Evolutionary conservation across 179 eudicot genomes (phyloP).

Genomic region (Amaranthus tricolor): DNA sequence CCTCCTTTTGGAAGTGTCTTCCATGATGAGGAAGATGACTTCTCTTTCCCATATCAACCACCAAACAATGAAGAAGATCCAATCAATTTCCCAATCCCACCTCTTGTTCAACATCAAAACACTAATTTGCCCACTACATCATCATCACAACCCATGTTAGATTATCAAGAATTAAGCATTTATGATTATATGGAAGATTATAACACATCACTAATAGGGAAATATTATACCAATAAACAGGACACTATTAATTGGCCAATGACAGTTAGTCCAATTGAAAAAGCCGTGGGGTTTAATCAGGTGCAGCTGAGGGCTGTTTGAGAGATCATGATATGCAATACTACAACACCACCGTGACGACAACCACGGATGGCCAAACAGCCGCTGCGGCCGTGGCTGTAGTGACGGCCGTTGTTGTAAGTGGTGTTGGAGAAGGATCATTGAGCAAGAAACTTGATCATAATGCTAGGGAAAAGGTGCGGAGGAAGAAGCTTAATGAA

Average conservation of each 20-base stretch:
- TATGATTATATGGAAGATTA: conserved; percentile 11
- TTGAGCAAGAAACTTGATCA: conserved; percentile 44
- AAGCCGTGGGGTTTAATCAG: background rate
- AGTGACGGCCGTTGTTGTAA: background rate
- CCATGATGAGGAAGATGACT: conserved; percentile 26
- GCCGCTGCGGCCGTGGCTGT: background rate
- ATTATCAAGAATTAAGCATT: conserved; percentile 32
- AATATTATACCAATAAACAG: conserved; percentile 13
- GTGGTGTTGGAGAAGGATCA: conserved; percentile 23
- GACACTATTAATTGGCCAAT: conserved; percentile 17
- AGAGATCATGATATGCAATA: conserved; percentile 11
- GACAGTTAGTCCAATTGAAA: conserved; percentile 11
- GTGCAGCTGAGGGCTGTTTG: background rate
- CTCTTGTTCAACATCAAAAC: conserved; percentile 7
- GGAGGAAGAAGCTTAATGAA: conserved; percentile 48
- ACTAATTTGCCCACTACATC: background rate
- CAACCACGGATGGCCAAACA: conserved; percentile 4
- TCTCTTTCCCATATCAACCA: conserved; percentile 21
- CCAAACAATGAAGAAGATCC: conserved; percentile 8
- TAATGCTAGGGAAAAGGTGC: conserved; percentile 53
- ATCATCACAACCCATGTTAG: conserved; percentile 19
- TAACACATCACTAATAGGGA: conserved; percentile 16
- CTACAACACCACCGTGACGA: background rate
- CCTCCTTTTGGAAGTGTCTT: conserved; percentile 35
- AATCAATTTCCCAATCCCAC: conserved; percentile 5